phyloP scores from a whole-genome alignment of 148 eudicot species.

The Persicaria maculosa region DNA sequence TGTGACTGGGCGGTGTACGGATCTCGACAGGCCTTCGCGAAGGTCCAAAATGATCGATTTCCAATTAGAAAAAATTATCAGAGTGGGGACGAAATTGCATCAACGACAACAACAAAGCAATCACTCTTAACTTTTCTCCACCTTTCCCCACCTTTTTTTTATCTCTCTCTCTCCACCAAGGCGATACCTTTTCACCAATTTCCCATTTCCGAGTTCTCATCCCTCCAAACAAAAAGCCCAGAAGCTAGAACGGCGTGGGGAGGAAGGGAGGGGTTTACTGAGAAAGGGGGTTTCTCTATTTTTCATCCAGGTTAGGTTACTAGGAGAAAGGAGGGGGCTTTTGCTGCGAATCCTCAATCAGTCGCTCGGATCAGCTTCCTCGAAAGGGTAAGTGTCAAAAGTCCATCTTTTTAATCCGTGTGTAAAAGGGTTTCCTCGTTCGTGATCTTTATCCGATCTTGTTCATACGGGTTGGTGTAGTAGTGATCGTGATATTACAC shows the following conservation, averaged over 20 bases:
- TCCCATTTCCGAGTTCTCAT: not conserved
- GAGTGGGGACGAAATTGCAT: conserved; percentile 3
- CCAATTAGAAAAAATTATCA: not conserved
- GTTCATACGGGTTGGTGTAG: not conserved
- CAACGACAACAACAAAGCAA: conserved; percentile 3
- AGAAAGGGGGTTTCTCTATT: conserved; percentile 7
- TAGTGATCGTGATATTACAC: not conserved
- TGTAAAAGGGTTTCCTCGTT: not conserved
- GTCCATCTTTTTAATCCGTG: not conserved
- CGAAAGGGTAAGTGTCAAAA: conserved; percentile 1
- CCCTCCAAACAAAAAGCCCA: not conserved
- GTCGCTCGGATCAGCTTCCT: not conserved
- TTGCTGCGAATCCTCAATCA: not conserved
- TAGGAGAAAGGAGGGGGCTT: no score
- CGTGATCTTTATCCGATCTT: not conserved
- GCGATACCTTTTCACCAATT: conserved; percentile 3
- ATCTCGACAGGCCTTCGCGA: not conserved
- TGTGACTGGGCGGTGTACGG: not conserved
- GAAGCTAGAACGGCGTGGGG: not conserved
- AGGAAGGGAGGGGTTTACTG: not conserved
- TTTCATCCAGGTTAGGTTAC: no score
- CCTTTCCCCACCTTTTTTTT: not conserved
- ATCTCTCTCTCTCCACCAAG: conserved; percentile 6
- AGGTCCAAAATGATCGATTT: conserved; percentile 1
- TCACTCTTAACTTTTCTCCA: not conserved